These are phyloP conservation scores for Fusarium cicatricum DNA, from an alignment of 2,329 filamentous ascomycete species.

Conservation along the genomic window DNA sequence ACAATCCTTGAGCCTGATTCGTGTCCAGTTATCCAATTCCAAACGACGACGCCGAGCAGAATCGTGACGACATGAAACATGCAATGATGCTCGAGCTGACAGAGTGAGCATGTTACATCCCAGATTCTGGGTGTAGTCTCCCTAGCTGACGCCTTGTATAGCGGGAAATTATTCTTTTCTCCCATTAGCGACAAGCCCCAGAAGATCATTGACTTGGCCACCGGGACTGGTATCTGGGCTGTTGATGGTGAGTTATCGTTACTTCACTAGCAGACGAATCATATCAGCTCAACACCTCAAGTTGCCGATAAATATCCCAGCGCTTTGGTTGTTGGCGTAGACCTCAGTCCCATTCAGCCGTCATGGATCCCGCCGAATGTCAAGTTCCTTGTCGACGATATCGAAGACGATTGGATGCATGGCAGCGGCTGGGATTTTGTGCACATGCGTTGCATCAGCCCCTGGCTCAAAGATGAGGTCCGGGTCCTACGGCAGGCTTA, in stretches of 20 bases:
- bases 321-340: constrained; percentile 35
- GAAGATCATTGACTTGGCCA: constrained; percentile 37
- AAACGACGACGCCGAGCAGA: constrained; percentile 40
- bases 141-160: background rate
- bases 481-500: constrained; percentile 28
- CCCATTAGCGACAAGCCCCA: constrained; percentile 23
- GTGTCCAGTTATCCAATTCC: constrained; percentile 36
- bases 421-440: constrained; percentile 33
- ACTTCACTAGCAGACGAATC: accelerated
- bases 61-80: constrained; percentile 43
- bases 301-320: constrained; percentile 39
- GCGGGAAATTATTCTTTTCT: constrained; percentile 33
- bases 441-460: constrained; percentile 38
- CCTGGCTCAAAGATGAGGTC: constrained; percentile 31
- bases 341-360: constrained; percentile 40
- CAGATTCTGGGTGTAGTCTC: accelerated
- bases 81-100: constrained; percentile 44
- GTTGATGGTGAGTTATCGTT: constrained; percentile 19
- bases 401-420: constrained; percentile 58
- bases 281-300: constrained; percentile 1
- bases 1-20: constrained; percentile 18
- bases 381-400: constrained; percentile 49
- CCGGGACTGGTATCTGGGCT: constrained; percentile 38
- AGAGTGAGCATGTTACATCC: constrained; percentile 16
- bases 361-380: constrained; percentile 52